These are phyloP conservation scores for Globisporangium uncinulatum DNA, from an alignment of 352 stramenopile genomes.

Conservation along the genomic window DNA sequence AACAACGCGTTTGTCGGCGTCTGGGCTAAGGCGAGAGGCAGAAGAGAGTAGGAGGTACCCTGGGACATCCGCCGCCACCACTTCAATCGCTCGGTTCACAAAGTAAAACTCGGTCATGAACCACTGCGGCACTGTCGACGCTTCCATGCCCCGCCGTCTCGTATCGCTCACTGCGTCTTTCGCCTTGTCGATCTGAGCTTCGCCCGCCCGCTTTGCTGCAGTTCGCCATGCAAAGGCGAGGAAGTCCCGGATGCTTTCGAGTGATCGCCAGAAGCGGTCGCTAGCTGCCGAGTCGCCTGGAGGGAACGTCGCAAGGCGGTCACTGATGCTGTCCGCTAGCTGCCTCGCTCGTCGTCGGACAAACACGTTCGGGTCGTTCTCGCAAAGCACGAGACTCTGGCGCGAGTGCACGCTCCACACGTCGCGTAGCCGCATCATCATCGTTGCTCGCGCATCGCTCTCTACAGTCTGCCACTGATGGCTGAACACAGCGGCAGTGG, in stretches of 20 bases:
- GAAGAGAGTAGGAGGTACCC: neutral
- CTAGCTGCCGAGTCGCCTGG: neutral
- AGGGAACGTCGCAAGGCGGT: slow-evolving; percentile 3
- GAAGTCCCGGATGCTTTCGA: slow-evolving; percentile 34
- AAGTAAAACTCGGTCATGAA: slow-evolving; percentile 44
- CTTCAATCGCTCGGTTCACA: slow-evolving; percentile 27
- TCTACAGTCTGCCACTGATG: slow-evolving; percentile 9
- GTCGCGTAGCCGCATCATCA: slow-evolving; percentile 15
- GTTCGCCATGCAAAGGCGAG: slow-evolving; percentile 37
- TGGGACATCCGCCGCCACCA: neutral
- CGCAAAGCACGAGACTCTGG: slow-evolving; percentile 28
- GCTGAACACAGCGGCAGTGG: slow-evolving; percentile 7
- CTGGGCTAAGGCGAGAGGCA: too few relatives aligned
- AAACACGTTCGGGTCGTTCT: slow-evolving; percentile 54
- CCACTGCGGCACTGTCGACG: slow-evolving; percentile 7
- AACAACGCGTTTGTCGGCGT: neutral
- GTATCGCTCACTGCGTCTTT: neutral
- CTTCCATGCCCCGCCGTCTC: neutral
- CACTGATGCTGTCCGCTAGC: slow-evolving; percentile 17
- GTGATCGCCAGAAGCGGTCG: slow-evolving; percentile 11
- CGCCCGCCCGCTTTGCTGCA: slow-evolving; percentile 22
- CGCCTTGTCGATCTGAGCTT: neutral
- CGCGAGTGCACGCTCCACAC: slow-evolving; percentile 31
- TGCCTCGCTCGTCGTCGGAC: slow-evolving; percentile 24
- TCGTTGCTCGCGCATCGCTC: slow-evolving; percentile 1